Evolutionary conservation across 148 eudicot genomes (phyloP), one percentile per base, ranked within the genome.

Genomic region (Spergularia marina): DNA sequence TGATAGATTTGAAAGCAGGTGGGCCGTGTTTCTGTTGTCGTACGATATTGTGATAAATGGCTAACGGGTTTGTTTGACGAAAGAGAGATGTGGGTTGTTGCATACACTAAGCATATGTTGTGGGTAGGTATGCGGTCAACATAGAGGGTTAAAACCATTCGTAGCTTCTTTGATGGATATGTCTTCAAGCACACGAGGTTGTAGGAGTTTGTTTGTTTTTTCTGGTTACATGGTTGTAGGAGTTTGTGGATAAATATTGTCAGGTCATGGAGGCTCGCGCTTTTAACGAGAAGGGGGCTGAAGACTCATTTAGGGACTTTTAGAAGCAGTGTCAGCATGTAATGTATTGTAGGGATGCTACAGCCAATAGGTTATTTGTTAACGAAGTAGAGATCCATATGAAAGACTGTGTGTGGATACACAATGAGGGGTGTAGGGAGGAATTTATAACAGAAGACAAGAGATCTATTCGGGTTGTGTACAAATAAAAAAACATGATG

Each of bases 81-180:
- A n/a, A 64, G 68, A 44, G 5, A 64, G 16, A 64, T 64, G 68
- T 64, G 68, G 68, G 68, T 64, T 25, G 41, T 17, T 4, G 16
- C 44, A 4, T 64, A 21, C 41, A 64, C 34, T 40, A 64, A 1
- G 16, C 14, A 64, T 30, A 25, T 21, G 2, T 64, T 64, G 25
- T 64, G 68, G 68, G 44, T 44, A 0, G 68, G 44, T 16, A 64
- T 64, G 68, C 25, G 21, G 44, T 4, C 68, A 4, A 64, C 41
- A 4, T n/a, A 64, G 39, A 25, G 68, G 12, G 44, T 64, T 13
- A 16, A 64, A 17, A 64, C 41, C 21, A 64, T 64, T 3, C 7
- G 34, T 17, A 4, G 13, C 41, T 64, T 64, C 41, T 64, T 64
- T 64, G 68, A 64, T 25, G 16, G 39, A 6, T 64, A 21, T 25